Evolutionary conservation across 495 filamentous ascomycete species (phyloP), one percentile per base, ranked within the genome.

Genomic region (Talaromyces thailandensis): DNA sequence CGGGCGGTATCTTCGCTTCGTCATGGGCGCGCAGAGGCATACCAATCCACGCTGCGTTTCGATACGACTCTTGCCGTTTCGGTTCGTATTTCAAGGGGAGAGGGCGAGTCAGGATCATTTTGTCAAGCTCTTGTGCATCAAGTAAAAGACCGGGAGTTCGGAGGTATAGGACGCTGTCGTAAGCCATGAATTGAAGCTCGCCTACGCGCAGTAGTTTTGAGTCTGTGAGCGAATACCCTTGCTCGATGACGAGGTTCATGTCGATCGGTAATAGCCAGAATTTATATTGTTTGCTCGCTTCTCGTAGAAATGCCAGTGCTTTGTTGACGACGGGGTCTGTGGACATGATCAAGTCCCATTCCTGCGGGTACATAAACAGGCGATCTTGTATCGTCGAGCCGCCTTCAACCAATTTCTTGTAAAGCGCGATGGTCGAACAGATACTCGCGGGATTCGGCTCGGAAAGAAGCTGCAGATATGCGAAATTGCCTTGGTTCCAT

Each of bases 211-310:
- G 68, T 3, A 80, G 66, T 45, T 76, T 77, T 9, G 74, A 75
- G 56, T 80, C 70, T 9, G 77, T 77, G 12, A 67, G 32, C 6
- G 66, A 59, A 62, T 76, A 76, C 7, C 77, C 77, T 2, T 68
- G 68, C 7, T 68, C 64, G 0, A 72, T 71, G 12, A 75, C 75
- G 8, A 63, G 66, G 1, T 70, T 72, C 73, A 78, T 78, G 62
- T 78, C 76, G 61, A 80, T 80, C 1, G 77, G 77, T 16, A 80
- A 68, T 4, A 78, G 68, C 77, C 77, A 80, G 62, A 80, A 78
- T 26, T 65, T 71, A 60, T 80, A 77, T 61, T 77, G 74, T 35
- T 70, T 68, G 55, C 72, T 75, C 5, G 77, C 76, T 24, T 67
- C 63, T 37, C 71, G 74, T 21, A 80, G 64, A 25, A 74, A 66